Evolutionary conservation across 2,329 filamentous ascomycete species (phyloP), one percentile per base, ranked within the genome.

Genomic region (Cytospora schulzeri): DNA sequence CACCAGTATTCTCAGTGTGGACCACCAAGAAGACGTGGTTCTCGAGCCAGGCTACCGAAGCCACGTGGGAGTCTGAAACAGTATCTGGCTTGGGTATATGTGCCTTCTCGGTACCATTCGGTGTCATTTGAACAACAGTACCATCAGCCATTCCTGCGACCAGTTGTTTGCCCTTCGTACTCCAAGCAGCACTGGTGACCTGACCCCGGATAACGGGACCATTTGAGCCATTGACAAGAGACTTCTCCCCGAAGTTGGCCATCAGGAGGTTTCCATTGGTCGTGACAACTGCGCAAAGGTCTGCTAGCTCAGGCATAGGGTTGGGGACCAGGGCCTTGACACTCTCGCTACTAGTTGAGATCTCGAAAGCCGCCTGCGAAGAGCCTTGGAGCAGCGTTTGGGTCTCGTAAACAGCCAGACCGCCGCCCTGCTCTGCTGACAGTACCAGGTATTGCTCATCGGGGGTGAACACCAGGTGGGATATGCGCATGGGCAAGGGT

Each of bases 161-260:
- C 52, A 99, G 81, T 74, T 98, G 94, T 75, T 97, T 99, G 55
- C 95, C 95, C 74, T 89, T 92, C 66, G 87, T 90, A 75, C 95
- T 99, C 95, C 96, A 99, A 63, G 91, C 89, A 7, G 92, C 85
- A 71, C 91, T 95, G 73, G 89, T 93, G 31, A 96, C 93, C 56
- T 90, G 88, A 31, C 85, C 81, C 71, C 89, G 91, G 68, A 96
- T 80, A 0, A 88, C 79, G 5, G 71, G 80, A 38, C 91, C 91
- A 68, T 86, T 87, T 24, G 81, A 71, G 1, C 85, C 85, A 38
- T 80, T 78, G 11, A 84, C 74, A 53, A 92, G 82, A 50, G 79
- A 81, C 57, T 84, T 83, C 45, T 88, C 84, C 71, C 90, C 88
- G 66, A 99, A 76, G 74, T 97, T 91, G 9, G 91, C 91, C 76